Evolutionary conservation across 2,329 filamentous ascomycete species (phyloP).

Genomic region (Nigrospora oryzae): DNA sequence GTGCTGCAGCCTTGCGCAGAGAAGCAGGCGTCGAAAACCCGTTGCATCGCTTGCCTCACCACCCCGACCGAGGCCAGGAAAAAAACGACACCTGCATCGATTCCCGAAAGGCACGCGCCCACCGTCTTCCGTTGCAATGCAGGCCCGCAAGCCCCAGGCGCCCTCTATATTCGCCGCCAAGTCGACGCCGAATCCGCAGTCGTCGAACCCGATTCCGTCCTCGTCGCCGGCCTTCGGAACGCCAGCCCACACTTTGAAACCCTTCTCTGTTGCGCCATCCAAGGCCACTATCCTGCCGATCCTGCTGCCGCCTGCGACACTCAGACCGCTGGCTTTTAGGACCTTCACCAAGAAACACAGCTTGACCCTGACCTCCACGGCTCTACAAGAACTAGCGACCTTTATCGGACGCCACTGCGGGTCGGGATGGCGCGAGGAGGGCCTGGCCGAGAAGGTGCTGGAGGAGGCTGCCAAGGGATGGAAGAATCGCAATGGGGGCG

Average conservation of each 20-base stretch:
- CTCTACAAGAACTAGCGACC: constrained; percentile 72
- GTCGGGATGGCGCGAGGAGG: constrained; percentile 92
- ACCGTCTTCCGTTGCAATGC: not conserved
- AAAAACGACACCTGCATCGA: too few relatives aligned
- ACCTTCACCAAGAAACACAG: constrained; percentile 98
- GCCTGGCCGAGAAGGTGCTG: constrained; percentile 81
- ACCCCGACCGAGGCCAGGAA: too few relatives aligned
- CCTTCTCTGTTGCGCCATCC: constrained; percentile 42
- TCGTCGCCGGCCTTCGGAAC: constrained; percentile 89
- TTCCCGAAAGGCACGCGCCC: not conserved
- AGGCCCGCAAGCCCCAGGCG: constrained; percentile 12
- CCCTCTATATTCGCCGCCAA: constrained; percentile 30
- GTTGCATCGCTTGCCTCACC: too few relatives aligned
- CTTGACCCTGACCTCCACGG: constrained; percentile 80
- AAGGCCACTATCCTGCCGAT: constrained; percentile 73
- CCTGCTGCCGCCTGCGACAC: constrained; percentile 74
- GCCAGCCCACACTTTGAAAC: constrained; percentile 68
- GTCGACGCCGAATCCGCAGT: constrained; percentile 20
- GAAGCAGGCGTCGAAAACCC: too few relatives aligned
- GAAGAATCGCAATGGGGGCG: constrained; percentile 82
- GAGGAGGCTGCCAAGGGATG: constrained; percentile 87
- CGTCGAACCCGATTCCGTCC: constrained; percentile 63
- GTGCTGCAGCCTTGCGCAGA: too few relatives aligned
- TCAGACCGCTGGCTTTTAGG: constrained; percentile 86
- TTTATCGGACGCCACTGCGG: constrained; percentile 94